Evolutionary conservation across 352 stramenopile species (phyloP).

Genomic region (Phytophthora hibernalis): DNA sequence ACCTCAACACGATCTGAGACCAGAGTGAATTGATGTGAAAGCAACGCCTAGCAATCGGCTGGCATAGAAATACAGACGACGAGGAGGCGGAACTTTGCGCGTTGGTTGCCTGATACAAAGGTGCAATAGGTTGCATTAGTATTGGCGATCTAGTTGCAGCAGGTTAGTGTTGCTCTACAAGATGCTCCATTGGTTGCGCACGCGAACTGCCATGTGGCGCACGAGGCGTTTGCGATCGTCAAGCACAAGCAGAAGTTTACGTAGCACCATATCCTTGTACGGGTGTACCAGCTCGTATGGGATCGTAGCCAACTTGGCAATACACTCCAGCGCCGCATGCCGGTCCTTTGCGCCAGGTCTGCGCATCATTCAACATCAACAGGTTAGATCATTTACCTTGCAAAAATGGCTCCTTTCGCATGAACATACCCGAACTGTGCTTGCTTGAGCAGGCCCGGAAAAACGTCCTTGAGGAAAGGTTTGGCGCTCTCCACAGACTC

Average conservation of each 20-base stretch:
- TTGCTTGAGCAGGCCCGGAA: constrained; percentile 85
- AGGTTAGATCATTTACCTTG: not conserved
- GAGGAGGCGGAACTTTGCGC: not conserved
- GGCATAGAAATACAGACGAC: constrained; percentile 33
- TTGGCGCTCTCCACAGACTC: constrained; percentile 85
- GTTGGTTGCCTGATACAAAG: too few species aligned
- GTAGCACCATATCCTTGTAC: constrained; percentile 87
- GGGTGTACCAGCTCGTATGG: constrained; percentile 89
- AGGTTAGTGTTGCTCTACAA: constrained; percentile 58
- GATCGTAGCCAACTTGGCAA: constrained; percentile 79
- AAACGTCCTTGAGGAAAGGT: constrained; percentile 86
- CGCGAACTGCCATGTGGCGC: constrained; percentile 85
- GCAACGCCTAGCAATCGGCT: constrained; percentile 15
- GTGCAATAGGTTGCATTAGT: constrained; percentile 23
- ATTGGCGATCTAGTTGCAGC: constrained; percentile 10
- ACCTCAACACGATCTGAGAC: constrained; percentile 67
- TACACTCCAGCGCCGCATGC: constrained; percentile 76
- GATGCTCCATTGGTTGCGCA: constrained; percentile 92
- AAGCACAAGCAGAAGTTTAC: constrained; percentile 75
- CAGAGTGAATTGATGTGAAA: not conserved
- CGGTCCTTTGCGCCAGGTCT: constrained; percentile 72
- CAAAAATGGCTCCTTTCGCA: constrained; percentile 4
- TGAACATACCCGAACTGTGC: constrained; percentile 72
- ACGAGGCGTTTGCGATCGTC: constrained; percentile 91
- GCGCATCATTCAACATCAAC: not conserved